These are phyloP conservation scores for Neonothopanus nambi DNA, from an alignment of 1,284 basidiomycete species.

Conservation along the genomic window DNA sequence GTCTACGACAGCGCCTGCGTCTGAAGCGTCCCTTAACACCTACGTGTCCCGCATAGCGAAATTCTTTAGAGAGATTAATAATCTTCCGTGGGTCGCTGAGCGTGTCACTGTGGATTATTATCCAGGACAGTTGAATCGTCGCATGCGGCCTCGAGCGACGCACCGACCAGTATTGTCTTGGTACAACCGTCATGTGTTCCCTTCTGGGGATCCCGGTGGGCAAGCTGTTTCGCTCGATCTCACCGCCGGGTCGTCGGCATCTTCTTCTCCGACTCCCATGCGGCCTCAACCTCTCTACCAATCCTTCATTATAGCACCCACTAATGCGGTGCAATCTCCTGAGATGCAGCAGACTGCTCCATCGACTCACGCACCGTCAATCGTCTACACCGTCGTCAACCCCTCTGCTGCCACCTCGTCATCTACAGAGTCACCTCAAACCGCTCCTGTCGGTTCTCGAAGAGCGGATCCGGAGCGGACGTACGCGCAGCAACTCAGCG, in stretches of 20 bases:
- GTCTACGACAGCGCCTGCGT: constrained; percentile 23
- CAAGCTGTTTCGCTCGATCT: not conserved
- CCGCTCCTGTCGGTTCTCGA: not conserved
- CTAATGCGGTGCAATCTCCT: not conserved
- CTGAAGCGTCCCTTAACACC: constrained; percentile 30
- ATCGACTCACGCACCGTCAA: not conserved
- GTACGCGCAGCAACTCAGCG: not conserved
- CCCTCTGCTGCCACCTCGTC: constrained; percentile 1
- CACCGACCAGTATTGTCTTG: constrained; percentile 5
- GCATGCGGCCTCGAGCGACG: constrained; percentile 5
- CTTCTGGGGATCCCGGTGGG: not conserved
- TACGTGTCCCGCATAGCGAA: constrained; percentile 32
- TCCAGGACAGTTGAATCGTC: constrained; percentile 26
- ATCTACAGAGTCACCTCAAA: not conserved
- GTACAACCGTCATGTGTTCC: constrained; percentile 11
- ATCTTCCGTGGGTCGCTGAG: constrained; percentile 36
- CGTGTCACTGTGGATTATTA: constrained; percentile 41
- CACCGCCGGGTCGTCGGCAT: not conserved
- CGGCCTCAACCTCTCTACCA: no score
- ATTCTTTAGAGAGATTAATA: constrained; percentile 31
- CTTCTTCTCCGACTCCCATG: not conserved
- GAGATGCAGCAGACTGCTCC: constrained; percentile 1
- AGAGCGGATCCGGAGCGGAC: not conserved
- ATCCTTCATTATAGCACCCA: not conserved
- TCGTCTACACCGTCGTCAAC: constrained; percentile 9